Percentiles rank a stretch among this genome's conserved stretches.
These are phyloP conservation scores for Coleophoma crateriformis DNA, from an alignment of 2,329 filamentous ascomycete genomes.

Conservation along the genomic window DNA sequence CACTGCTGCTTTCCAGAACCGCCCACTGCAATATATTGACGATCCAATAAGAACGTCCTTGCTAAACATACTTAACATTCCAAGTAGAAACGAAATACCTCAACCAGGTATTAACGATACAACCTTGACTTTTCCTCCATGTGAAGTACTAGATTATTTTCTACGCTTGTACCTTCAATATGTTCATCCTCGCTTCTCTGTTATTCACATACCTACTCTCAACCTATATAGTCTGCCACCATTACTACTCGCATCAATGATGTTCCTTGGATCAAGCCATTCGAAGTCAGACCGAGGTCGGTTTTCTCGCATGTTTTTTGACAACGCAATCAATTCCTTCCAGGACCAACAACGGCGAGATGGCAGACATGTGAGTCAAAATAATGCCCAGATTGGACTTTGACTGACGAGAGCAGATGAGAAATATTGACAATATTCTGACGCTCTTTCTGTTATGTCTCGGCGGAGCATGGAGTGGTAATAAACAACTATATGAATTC, in stretches of 20 bases:
- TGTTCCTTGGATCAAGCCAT: slow-evolving; percentile 24
- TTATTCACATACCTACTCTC: slow-evolving; percentile 22
- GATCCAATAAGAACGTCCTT: slow-evolving; percentile 11
- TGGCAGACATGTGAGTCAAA: slow-evolving; percentile 16
- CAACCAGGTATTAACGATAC: slow-evolving; percentile 15
- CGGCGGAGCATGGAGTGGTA: slow-evolving; percentile 22
- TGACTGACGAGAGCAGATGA: slow-evolving; percentile 8
- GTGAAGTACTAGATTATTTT: slow-evolving; percentile 22
- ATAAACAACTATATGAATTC: slow-evolving; percentile 22
- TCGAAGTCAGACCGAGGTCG: slow-evolving; percentile 18
- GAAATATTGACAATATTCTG: slow-evolving; percentile 19
- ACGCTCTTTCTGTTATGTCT: slow-evolving; percentile 22
- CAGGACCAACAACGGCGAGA: slow-evolving; percentile 16
- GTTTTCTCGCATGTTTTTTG: slow-evolving; percentile 20
- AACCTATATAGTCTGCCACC: slow-evolving; percentile 18
- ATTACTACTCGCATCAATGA: slow-evolving; percentile 20
- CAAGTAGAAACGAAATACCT: slow-evolving; percentile 12
- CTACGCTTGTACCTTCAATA: slow-evolving; percentile 20
- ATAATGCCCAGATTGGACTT: not conserved
- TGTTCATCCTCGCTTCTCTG: slow-evolving; percentile 20
- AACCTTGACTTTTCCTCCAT: slow-evolving; percentile 16
- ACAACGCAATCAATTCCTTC: slow-evolving; percentile 16
- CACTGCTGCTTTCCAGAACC: slow-evolving; percentile 6
- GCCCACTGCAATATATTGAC: slow-evolving; percentile 14
- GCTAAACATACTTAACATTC: slow-evolving; percentile 12